These are phyloP conservation scores for Pseudogymnoascus verrucosus DNA, from an alignment of 2,329 filamentous ascomycete species.

Conservation along the genomic window DNA sequence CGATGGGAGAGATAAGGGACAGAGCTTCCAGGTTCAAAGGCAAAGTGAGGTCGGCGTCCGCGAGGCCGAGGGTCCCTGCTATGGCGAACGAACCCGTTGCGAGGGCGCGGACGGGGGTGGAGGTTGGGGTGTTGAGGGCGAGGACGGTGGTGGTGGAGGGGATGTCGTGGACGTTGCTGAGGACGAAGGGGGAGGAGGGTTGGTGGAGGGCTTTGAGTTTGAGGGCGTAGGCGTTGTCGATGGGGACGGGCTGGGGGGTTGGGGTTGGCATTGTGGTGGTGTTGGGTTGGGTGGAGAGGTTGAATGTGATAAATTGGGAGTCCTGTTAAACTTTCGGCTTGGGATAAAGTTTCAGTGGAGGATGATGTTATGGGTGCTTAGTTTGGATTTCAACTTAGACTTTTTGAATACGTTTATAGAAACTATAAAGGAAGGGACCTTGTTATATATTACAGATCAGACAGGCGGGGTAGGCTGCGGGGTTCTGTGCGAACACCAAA, in stretches of 20 bases:
- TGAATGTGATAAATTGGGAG: not conserved
- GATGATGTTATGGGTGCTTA: not conserved
- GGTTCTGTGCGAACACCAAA: not conserved
- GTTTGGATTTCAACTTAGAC: not conserved
- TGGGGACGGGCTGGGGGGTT: not conserved
- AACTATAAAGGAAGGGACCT: not conserved
- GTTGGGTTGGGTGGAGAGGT: not conserved
- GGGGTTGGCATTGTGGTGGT: not conserved
- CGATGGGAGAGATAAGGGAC: conserved; percentile 36
- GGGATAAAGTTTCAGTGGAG: not conserved
- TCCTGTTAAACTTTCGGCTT: not conserved
- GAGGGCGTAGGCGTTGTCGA: conserved; percentile 17
- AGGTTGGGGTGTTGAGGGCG: conserved; percentile 31
- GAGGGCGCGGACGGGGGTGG: conserved; percentile 11
- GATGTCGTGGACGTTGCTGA: conserved; percentile 49
- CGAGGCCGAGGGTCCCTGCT: conserved; percentile 36
- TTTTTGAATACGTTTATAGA: not conserved
- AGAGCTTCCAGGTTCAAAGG: conserved; percentile 43
- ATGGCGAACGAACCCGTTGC: conserved; percentile 38
- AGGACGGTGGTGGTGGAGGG: conserved; percentile 39
- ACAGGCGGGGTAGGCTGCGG: not conserved
- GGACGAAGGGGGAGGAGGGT: conserved; percentile 42
- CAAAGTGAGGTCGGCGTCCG: conserved; percentile 42
- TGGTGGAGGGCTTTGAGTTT: conserved; percentile 39
- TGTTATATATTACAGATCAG: not conserved